A percentile compares a stretch with the other conserved stretches of the same genome.
These are phyloP conservation scores for Ramalina intermedia DNA, from an alignment of 495 filamentous ascomycete species.

Conservation along the genomic window DNA sequence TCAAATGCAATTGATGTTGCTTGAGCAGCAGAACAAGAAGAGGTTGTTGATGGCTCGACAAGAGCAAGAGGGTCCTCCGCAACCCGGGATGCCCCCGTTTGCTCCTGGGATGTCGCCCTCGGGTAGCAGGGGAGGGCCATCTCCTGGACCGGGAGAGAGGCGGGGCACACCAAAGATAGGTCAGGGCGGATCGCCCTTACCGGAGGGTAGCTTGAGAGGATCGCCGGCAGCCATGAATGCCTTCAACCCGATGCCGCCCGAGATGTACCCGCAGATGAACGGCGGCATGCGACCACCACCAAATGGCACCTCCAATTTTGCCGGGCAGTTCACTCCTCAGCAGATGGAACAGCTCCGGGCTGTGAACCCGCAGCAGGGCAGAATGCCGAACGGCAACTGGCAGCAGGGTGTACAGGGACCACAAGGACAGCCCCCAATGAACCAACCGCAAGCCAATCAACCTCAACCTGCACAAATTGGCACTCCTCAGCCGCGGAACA, in stretches of 20 bases:
- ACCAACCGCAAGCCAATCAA: conserved; percentile 38
- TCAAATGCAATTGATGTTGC: conserved; percentile 97
- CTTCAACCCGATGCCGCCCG: conserved; percentile 50
- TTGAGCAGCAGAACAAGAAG: conserved; percentile 98
- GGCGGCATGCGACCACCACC: conserved; percentile 71
- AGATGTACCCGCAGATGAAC: conserved; percentile 47
- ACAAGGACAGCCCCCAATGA: conserved; percentile 48
- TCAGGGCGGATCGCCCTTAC: conserved; percentile 54
- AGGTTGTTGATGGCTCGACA: conserved; percentile 91
- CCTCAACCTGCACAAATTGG: conserved; percentile 51
- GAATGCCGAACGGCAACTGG: conserved; percentile 39
- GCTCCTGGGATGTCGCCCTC: conserved; percentile 53
- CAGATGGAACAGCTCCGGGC: conserved; percentile 27
- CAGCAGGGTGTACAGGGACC: conserved; percentile 33
- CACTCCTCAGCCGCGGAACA: conserved; percentile 55
- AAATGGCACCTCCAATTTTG: conserved; percentile 67
- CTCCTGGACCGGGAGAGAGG: conserved; percentile 78
- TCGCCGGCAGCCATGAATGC: conserved; percentile 77
- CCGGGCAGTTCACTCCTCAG: conserved; percentile 48
- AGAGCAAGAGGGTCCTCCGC: conserved; percentile 66
- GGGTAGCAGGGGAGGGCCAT: conserved; percentile 65
- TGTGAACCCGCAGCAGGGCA: conserved; percentile 30
- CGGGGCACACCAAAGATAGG: conserved; percentile 80
- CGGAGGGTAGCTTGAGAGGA: conserved; percentile 60
- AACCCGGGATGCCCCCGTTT: conserved; percentile 39